Conservation (phyloP, 2,329 filamentous ascomycete species). For the Dactylellina leptospora region DNA sequence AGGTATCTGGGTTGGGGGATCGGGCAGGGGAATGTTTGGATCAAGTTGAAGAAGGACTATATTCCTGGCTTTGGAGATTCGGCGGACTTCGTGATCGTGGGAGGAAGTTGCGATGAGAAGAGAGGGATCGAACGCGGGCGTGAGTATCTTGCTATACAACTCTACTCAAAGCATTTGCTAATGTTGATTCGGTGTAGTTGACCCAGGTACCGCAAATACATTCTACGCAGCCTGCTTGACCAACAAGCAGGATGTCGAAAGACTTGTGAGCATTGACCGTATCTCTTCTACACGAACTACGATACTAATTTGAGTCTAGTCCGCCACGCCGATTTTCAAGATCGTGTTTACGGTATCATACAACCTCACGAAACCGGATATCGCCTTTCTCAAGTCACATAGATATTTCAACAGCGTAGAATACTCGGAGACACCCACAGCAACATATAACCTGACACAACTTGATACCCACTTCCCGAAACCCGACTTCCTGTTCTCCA, state of each 20-base stretch:
- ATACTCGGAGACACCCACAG: conserved; percentile 53
- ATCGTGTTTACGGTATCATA: conserved; percentile 58
- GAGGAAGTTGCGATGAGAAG: conserved; percentile 65
- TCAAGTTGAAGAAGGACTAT: conserved; percentile 91
- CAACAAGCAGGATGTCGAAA: conserved; percentile 69
- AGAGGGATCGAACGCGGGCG: conserved; percentile 47
- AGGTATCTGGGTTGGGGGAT: conserved; percentile 74
- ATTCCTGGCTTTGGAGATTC: conserved; percentile 79
- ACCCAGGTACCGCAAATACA: conserved; percentile 65
- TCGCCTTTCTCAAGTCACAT: conserved; percentile 62
- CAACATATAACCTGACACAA: conserved; percentile 2
- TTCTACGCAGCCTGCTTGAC: conserved; percentile 80
- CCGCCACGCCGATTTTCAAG: conserved; percentile 59
- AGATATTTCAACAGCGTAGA: conserved; percentile 60
- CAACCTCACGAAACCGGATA: conserved; percentile 63
- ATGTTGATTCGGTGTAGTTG: conserved; percentile 67
- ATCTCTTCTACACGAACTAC: not conserved
- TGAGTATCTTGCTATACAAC: conserved; percentile 17
- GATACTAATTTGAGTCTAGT: conserved; percentile 15
- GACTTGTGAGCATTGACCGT: conserved; percentile 10
- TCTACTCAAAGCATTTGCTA: not conserved
- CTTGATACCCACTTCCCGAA: conserved; percentile 20
- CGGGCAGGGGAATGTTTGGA: conserved; percentile 62
- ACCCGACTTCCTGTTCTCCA: conserved; percentile 65
- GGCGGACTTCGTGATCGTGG: conserved; percentile 82